Conservation (phyloP, 495 filamentous ascomycete genomes). For the Hypoxylon cercidicola region DNA sequence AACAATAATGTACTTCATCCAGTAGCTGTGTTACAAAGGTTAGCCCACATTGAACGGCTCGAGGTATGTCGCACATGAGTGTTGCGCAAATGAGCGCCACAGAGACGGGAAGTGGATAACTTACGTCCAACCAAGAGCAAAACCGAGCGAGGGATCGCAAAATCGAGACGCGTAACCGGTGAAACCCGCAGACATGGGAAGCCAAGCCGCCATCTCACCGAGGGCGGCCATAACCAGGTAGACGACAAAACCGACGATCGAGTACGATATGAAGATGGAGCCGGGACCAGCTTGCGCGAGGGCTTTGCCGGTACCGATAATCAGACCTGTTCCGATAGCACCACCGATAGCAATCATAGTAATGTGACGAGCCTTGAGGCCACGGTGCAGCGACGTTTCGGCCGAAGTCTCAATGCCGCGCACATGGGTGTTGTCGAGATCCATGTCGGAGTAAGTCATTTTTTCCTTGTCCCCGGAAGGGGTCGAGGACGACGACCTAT, state of each 20-base stretch:
- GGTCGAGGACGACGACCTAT: slow-evolving; percentile 41
- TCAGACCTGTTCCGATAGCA: slow-evolving; percentile 78
- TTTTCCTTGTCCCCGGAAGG: slow-evolving; percentile 37
- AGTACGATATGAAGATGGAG: slow-evolving; percentile 73
- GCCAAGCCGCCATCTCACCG: slow-evolving; percentile 73
- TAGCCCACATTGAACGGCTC: slow-evolving; percentile 38
- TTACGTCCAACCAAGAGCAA: slow-evolving; percentile 79
- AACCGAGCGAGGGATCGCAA: slow-evolving; percentile 81
- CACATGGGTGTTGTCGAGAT: slow-evolving; percentile 34
- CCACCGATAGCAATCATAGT: slow-evolving; percentile 89
- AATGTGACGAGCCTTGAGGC: slow-evolving; percentile 73
- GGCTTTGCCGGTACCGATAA: slow-evolving; percentile 66
- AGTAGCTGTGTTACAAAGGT: slow-evolving; percentile 58
- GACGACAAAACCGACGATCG: slow-evolving; percentile 61
- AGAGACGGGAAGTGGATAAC: slow-evolving; percentile 53
- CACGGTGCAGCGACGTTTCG: slow-evolving; percentile 64
- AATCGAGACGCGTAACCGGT: slow-evolving; percentile 78
- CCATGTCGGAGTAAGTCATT: slow-evolving; percentile 18
- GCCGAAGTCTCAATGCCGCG: slow-evolving; percentile 50
- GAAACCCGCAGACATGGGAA: slow-evolving; percentile 68
- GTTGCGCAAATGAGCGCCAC: not conserved
- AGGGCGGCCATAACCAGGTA: slow-evolving; percentile 60
- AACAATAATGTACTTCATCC: slow-evolving; percentile 74
- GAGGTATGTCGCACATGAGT: slow-evolving; percentile 30
- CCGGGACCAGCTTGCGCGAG: slow-evolving; percentile 76